phyloP scores from a whole-genome alignment of 768 basidiomycete species.

The Serendipita sp. region DNA sequence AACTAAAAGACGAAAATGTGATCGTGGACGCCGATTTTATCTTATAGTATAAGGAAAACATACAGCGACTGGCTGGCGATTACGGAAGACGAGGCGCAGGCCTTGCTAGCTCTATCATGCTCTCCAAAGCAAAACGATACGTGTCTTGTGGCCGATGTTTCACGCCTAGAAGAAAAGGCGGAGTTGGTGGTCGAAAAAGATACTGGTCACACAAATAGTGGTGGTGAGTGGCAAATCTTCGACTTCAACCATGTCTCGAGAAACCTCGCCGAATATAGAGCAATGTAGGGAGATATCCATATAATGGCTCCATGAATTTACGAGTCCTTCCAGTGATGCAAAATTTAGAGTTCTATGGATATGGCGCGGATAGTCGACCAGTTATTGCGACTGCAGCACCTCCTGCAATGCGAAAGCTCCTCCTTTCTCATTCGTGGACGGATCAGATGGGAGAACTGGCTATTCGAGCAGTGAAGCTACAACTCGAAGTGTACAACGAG shows the following conservation, averaged over 20 bases:
- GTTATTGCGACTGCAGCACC: background rate
- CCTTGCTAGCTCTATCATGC: constrained; percentile 36
- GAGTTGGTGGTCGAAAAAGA: constrained; percentile 34
- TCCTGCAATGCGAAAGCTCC: background rate
- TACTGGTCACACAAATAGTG: too few species aligned
- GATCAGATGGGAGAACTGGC: background rate
- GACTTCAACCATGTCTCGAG: too few species aligned
- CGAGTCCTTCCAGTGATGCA: too few species aligned
- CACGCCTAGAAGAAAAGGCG: constrained; percentile 19
- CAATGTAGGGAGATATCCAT: too few species aligned
- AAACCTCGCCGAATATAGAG: too few species aligned
- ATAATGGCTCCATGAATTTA: too few species aligned
- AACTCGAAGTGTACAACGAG: background rate
- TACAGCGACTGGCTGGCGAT: constrained; percentile 30
- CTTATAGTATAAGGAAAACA: constrained; percentile 78
- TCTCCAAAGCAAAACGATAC: constrained; percentile 57
- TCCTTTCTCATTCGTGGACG: background rate
- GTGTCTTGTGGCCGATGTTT: constrained; percentile 38
- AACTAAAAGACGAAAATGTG: background rate
- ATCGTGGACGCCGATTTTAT: constrained; percentile 71
- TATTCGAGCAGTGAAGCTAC: background rate
- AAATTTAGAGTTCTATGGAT: too few species aligned
- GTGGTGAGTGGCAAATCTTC: too few species aligned
- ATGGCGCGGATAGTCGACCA: too few species aligned
- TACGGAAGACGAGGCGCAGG: constrained; percentile 59